A percentile compares a stretch with the other conserved stretches of the same genome.
Conservation (phyloP, 2,329 filamentous ascomycete genomes). For the Pseudomassariella vexata region DNA sequence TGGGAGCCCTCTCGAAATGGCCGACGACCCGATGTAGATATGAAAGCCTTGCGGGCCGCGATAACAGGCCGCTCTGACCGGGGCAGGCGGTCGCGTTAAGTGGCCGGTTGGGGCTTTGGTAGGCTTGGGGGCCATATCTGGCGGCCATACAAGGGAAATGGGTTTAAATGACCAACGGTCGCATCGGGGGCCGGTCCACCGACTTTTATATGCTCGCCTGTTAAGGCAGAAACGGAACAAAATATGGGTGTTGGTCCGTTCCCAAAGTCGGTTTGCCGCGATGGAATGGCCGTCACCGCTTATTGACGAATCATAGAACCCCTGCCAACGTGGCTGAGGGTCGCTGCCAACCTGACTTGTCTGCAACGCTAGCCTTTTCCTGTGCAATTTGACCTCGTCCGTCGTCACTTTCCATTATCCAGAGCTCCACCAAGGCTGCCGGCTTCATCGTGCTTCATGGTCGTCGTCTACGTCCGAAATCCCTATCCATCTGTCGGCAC, state of each 20-base stretch:
- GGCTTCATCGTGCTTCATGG: no score
- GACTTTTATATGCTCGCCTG: constrained; percentile 21
- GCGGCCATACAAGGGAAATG: constrained; percentile 15
- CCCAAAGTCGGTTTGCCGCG: constrained; percentile 7
- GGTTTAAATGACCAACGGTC: constrained; percentile 11
- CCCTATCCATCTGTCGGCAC: no score
- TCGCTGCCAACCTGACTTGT: constrained; percentile 4
- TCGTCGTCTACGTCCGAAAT: no score
- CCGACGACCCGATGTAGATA: constrained; percentile 3
- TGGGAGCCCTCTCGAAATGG: constrained; percentile 8
- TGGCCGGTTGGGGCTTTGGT: constrained; percentile 24
- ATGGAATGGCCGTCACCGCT: constrained; percentile 12
- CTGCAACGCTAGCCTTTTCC: constrained; percentile 5
- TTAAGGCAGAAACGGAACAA: constrained; percentile 15
- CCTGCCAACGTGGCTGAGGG: constrained; percentile 15
- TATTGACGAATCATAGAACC: constrained; percentile 18
- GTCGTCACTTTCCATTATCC: no score
- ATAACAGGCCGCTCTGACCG: constrained; percentile 17
- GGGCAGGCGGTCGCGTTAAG: constrained; percentile 11
- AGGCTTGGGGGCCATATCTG: constrained; percentile 22
- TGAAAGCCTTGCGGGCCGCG: constrained; percentile 21
- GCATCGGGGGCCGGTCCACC: constrained; percentile 16
- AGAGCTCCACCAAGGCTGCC: no score
- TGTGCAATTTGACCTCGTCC: constrained; percentile 1
- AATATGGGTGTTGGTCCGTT: constrained; percentile 7